Percentiles rank a stretch among this genome's conserved stretches.
Evolutionary conservation across 768 basidiomycete genomes (phyloP).

Genomic region (Flagelloscypha sp.): DNA sequence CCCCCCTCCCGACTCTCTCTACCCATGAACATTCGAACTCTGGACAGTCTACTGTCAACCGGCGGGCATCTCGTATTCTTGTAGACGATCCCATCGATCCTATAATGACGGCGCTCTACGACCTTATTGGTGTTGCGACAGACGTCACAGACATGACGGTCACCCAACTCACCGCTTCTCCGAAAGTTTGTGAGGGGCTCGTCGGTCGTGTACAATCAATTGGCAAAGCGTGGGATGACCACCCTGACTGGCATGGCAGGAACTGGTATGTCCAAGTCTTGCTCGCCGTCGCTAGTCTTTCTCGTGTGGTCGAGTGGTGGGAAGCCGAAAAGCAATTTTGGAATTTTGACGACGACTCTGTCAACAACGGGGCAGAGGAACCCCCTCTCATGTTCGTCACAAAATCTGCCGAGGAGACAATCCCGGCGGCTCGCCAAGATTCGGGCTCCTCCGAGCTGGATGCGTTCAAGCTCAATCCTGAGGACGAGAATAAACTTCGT

Average conservation of each 20-base stretch:
- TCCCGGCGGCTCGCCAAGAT: constrained; percentile 27
- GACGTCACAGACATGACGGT: constrained; percentile 90
- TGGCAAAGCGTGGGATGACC: constrained; percentile 94
- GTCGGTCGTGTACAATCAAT: constrained; percentile 88
- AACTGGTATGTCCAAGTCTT: constrained; percentile 98
- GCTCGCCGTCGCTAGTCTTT: constrained; percentile 90
- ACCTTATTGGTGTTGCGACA: constrained; percentile 87
- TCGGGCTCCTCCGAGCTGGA: constrained; percentile 30
- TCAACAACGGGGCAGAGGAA: constrained; percentile 81
- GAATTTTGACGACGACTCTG: constrained; percentile 97
- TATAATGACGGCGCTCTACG: constrained; percentile 85
- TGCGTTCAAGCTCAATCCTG: constrained; percentile 40
- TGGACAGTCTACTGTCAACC: constrained; percentile 49
- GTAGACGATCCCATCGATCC: constrained; percentile 83
- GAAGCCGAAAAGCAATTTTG: constrained; percentile 99
- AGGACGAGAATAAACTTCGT: constrained; percentile 44
- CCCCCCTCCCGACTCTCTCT: constrained; percentile 72
- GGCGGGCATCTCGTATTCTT: constrained; percentile 74
- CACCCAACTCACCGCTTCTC: constrained; percentile 73
- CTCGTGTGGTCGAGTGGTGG: constrained; percentile 99
- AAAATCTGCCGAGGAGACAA: constrained; percentile 69
- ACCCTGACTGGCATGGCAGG: constrained; percentile 95
- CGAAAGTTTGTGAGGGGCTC: constrained; percentile 77
- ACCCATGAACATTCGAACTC: constrained; percentile 61
- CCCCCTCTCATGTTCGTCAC: constrained; percentile 91